Base-by-base conservation (phyloP, 768 basidiomycete genomes). In the Russula foetens region DNA sequence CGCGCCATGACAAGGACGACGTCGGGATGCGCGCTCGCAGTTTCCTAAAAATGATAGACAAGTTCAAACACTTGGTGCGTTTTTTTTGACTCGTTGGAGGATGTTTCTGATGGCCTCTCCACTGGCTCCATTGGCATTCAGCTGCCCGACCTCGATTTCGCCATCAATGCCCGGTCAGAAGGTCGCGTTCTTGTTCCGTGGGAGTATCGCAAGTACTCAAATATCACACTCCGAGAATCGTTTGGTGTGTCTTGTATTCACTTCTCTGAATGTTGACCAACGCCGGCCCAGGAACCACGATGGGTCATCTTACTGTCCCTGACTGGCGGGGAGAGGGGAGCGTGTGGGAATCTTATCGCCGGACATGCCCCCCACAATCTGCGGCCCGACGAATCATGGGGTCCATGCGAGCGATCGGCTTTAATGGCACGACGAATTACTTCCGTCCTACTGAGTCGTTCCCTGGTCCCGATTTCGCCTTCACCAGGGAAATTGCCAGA, bases 121-220 rank as follows among this genome's bases (percentile, higher is more conserved):
- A n/a, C n/a, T n/a, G n/a, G n/a, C n/a, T n/a, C n/a, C 60, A 15
- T 17, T 51, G 39, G 23, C 58, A 68, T 24, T 39, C 47, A 93
- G 85, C 80, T 98, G 4, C 95, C 96, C 14, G 85, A 98, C 75
- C 86, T 99, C 86, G 89, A 97, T 67, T 85, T 99, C 65, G 84
- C 97, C 0, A 84, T 99, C 74, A 98, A 98, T 67, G 84, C 90
- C 24, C 90, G 88, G 74, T 89, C 94, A 0, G 97, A 98, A 74
- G 92, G 96, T 12, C 86, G 97, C 17, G 84, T 99, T 8, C 77
- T 99, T 15, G 86, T 96, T 5, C 90, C 93, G 44, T 97, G 94
- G 93, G 93, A 96, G 70, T 84, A 90, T 66, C 77, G 78, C n/a
- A 70, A 75, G 41, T 85, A 81, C 67, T 81, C 88, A 7, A 95